Evolutionary conservation across 768 basidiomycete genomes (phyloP), one percentile per base, ranked within the genome.

Genomic region (Coprinopsis strossmayeri): DNA sequence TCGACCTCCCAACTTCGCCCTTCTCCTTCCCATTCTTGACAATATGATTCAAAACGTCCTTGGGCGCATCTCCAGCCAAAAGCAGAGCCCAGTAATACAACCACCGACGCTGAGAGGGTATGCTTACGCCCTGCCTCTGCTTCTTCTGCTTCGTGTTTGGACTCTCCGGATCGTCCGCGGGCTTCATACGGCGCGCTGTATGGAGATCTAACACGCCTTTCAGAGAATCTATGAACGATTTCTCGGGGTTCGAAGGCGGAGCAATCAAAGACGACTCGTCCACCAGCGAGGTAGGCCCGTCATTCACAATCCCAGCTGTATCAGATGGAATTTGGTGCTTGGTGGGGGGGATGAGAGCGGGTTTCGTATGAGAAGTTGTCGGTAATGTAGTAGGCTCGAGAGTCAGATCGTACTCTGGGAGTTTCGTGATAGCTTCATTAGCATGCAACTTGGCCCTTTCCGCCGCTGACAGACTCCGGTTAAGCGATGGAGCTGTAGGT

Each of bases 51-150:
- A 54, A 10, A 64, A 57, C 76, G 61, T 72, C 69, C 2, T 63
- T 51, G 3, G 83, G 84, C 0, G 72, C 79, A 34, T 76, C 74
- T 40, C 74, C 68, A 2, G 76, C 68, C 13, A 87, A 69, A n/a
- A 83, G 59, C 10, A 81, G 69, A 0, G 81, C 78, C 85, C 85
- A 92, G 59, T 91, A 92, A 54, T 78, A 74, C 3, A 93, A 66
- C 72, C 82, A 91, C 17, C 90, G 79, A 1, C 81, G 74, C 61
- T 91, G 90, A 49, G 83, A 86, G 0, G 89, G 84, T 54, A 91
- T 91, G 53, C 82, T 86, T 35, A 90, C 83, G 10, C 84, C 84
- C 54, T 76, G 81, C 59, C 68, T 62, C 38, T 50, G 52, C 34
- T 56, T 53, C 50, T 65, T 69, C 55, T 63, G 61, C 34, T 56